Evolutionary conservation across 768 basidiomycete species (phyloP).

Genomic region (Suillus americanus): DNA sequence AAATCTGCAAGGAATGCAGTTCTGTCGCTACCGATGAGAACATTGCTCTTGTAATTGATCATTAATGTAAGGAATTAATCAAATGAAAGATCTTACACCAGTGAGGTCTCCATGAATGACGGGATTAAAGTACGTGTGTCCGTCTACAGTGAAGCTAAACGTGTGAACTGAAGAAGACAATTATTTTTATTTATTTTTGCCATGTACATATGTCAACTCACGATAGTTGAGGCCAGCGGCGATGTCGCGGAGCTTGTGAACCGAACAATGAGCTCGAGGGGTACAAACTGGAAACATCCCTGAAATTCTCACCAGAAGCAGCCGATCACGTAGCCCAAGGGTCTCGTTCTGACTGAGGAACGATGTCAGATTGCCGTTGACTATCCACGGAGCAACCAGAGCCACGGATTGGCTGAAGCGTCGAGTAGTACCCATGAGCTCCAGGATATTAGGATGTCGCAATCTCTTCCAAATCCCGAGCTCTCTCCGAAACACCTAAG

Average conservation of each 20-base stretch:
- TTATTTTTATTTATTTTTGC: not conserved
- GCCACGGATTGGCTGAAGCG: constrained; percentile 19
- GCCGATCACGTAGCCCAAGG: constrained; percentile 10
- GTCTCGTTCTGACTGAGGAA: constrained; percentile 9
- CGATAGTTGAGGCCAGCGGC: constrained; percentile 1
- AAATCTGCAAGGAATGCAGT: constrained; percentile 43
- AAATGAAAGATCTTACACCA: not conserved
- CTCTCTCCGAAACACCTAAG: constrained; percentile 17
- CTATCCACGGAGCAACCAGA: constrained; percentile 21
- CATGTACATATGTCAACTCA: not conserved
- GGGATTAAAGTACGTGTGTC: not conserved
- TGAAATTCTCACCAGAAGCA: constrained; percentile 16
- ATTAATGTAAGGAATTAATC: not conserved
- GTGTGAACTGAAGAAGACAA: not conserved
- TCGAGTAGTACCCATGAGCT: constrained; percentile 14
- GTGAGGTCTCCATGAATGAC: constrained; percentile 11
- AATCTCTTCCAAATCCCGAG: constrained; percentile 21
- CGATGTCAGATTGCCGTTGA: constrained; percentile 12
- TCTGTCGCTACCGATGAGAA: constrained; percentile 37
- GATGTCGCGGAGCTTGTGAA: not conserved
- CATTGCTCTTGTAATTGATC: constrained; percentile 1
- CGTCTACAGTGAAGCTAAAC: not conserved
- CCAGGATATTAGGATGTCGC: constrained; percentile 18
- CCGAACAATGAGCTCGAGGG: not conserved
- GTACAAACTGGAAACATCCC: not conserved